These are phyloP conservation scores for Aristolochia californica DNA, from an alignment of 164 flowering plant genomes.

Conservation along the genomic window DNA sequence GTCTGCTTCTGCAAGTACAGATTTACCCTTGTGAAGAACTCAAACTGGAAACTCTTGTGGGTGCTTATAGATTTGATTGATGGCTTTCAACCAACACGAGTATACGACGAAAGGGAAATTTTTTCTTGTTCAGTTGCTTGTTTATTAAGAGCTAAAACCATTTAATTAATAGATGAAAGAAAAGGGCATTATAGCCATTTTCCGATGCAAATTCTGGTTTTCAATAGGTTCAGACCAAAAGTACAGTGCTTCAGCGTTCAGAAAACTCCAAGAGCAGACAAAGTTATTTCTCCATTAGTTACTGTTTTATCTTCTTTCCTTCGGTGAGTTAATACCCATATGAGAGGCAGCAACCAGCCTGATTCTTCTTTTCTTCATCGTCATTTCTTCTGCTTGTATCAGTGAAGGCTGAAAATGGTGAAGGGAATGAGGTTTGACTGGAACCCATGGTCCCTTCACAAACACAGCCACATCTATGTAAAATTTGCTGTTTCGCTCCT, in stretches of 20 bases:
- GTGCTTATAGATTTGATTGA: no score
- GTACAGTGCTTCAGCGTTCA: not conserved
- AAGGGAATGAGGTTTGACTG: constrained; percentile 24
- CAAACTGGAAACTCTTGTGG: no score
- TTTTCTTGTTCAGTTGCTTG: not conserved
- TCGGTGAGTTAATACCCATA: not conserved
- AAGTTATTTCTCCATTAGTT: no score
- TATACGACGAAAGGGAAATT: no score
- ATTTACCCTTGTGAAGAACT: no score
- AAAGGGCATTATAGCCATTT: not conserved
- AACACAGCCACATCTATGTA: constrained; percentile 32
- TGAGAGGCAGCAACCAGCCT: not conserved
- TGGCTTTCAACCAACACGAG: no score
- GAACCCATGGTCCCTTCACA: constrained; percentile 21
- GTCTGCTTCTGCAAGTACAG: no score
- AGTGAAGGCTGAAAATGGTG: constrained; percentile 16
- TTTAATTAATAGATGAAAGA: not conserved
- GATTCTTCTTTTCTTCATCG: not conserved
- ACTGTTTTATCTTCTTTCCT: no score
- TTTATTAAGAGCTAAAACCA: not conserved
- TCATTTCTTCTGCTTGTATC: not conserved
- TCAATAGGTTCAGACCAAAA: not conserved
- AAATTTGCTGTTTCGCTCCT: constrained; percentile 41
- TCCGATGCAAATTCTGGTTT: not conserved
- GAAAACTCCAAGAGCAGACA: no score